phyloP scores from a whole-genome alignment of 2,329 filamentous ascomycete species.

The Diaporthe caulivora region DNA sequence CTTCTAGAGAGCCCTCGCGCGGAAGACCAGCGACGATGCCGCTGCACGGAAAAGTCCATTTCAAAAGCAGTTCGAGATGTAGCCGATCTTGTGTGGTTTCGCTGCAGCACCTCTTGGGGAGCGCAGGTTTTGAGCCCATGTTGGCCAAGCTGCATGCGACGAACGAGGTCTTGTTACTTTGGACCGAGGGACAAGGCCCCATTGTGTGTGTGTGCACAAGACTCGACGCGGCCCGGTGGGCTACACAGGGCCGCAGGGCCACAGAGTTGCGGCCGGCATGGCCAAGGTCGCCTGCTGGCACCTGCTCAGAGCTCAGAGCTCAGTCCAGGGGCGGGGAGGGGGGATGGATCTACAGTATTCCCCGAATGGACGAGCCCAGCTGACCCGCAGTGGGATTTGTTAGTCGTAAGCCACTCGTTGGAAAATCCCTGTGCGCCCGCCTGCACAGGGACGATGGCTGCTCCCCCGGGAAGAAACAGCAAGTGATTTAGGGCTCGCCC shows the following conservation, averaged over 20 bases:
- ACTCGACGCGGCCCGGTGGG: conserved; percentile 35
- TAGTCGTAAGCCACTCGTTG: conserved; percentile 21
- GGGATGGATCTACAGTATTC: conserved; percentile 30
- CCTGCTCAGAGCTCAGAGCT: conserved; percentile 21
- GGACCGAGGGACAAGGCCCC: conserved; percentile 22
- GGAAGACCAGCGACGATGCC: neutral
- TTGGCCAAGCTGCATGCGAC: conserved; percentile 31
- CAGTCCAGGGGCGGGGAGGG: conserved; percentile 28
- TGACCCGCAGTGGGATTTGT: conserved; percentile 22
- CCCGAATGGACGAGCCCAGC: conserved; percentile 9
- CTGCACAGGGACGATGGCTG: neutral
- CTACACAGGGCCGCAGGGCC: conserved; percentile 19
- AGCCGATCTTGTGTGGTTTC: neutral
- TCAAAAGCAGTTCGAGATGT: neutral
- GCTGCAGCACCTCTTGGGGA: conserved; percentile 3
- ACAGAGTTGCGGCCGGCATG: conserved; percentile 26
- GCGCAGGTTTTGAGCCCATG: conserved; percentile 16
- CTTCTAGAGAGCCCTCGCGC: neutral
- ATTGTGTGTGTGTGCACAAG: conserved; percentile 28
- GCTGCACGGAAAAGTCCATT: neutral
- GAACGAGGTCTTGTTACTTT: conserved; percentile 13
- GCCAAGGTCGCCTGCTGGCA: conserved; percentile 28
- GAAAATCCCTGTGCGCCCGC: conserved; percentile 10
- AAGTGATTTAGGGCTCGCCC: conserved; percentile 9
- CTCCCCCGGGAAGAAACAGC: neutral